Evolutionary conservation across 2,329 filamentous ascomycete genomes (phyloP).

Genomic region (Plenodomus tracheiphilus): DNA sequence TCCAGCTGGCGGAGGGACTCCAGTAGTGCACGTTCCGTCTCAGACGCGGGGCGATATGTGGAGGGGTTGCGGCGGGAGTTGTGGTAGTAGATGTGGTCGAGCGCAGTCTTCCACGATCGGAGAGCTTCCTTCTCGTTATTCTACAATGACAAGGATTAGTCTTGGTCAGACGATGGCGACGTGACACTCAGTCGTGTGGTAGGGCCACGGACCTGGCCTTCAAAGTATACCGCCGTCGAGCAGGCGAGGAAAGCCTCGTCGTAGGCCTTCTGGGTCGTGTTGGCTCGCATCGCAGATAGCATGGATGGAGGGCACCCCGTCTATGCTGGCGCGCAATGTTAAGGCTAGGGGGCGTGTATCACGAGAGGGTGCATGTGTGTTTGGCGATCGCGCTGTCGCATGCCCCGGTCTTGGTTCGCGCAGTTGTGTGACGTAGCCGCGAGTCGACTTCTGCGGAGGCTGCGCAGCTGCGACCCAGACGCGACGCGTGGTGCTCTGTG

Average conservation of each 20-base stretch:
- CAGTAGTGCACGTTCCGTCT: constrained; percentile 81
- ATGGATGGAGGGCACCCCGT: constrained; percentile 6
- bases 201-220: constrained; percentile 70
- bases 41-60: constrained; percentile 70
- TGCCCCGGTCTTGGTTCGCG: constrained; percentile 26
- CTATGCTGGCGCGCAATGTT: constrained; percentile 45
- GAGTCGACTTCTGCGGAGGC: constrained; percentile 15
- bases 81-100: constrained; percentile 87
- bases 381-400: constrained; percentile 24
- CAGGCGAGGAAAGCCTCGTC: constrained; percentile 95
- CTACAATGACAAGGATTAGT: constrained; percentile 51
- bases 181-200: not conserved
- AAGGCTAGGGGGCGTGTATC: constrained; percentile 34
- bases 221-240: constrained; percentile 95
- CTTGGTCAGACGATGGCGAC: not conserved
- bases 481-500: constrained; percentile 14
- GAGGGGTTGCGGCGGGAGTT: constrained; percentile 74
- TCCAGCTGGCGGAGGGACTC: constrained; percentile 84
- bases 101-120: constrained; percentile 84
- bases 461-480: constrained; percentile 17
- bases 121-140: constrained; percentile 90
- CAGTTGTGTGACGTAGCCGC: constrained; percentile 37
- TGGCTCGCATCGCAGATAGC: constrained; percentile 54
- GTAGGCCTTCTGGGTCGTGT: constrained; percentile 92
- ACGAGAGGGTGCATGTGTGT: constrained; percentile 14